Evolutionary conservation across 805 yeast species (phyloP), one percentile per base, ranked within the genome.

Genomic region (Tetrapisispora nanseiensis): DNA sequence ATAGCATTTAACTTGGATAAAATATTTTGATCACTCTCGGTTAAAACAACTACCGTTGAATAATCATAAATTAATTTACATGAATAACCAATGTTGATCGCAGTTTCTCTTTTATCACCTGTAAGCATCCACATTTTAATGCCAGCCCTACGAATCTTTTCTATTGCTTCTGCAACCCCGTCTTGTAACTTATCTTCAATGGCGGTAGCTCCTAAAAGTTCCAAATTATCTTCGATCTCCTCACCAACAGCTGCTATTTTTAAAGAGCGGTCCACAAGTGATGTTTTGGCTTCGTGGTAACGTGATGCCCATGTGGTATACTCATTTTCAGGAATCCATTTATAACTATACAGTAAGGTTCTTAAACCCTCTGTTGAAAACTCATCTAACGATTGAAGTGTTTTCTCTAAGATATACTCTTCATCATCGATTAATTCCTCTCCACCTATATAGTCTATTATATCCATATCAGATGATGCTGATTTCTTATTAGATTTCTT

Each of bases 71-170:
- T 90, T 49, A 92, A 68, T 28, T 86, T 79, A 62, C 98, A 92
- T 6, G 98, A 84, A 55, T 89, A 85, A 1, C 97, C 98, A 62
- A 92, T 90, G 56, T 87, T 92, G 46, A 92, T 87, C 1, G 99
- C 99, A 0, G 99, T 92, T 62, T 92, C 99, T 45, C 97, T 71
- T 58, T 94, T 94, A 60, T 92, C 99, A 35, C 99, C 99, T 0
- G 99, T 92, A 37, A 92, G 68, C 97, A 92, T 92, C 99, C 99
- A 92, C 70, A 92, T 65, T 55, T 82, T 86, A 44, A 92, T 86
- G 2, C 95, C 95, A 0, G 99, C 97, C 48, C 94, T 72, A 52
- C 95, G 75, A 39, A 92, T 71, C 55, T 86, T 87, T 45, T 86
- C 97, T 48, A 92, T 89, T 0, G 97, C 76, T 42, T 89, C 95